A percentile compares a stretch with the other conserved stretches of the same genome.
phyloP scores from a whole-genome alignment of 2,329 filamentous ascomycete species.

The Alternaria brassicicola region DNA sequence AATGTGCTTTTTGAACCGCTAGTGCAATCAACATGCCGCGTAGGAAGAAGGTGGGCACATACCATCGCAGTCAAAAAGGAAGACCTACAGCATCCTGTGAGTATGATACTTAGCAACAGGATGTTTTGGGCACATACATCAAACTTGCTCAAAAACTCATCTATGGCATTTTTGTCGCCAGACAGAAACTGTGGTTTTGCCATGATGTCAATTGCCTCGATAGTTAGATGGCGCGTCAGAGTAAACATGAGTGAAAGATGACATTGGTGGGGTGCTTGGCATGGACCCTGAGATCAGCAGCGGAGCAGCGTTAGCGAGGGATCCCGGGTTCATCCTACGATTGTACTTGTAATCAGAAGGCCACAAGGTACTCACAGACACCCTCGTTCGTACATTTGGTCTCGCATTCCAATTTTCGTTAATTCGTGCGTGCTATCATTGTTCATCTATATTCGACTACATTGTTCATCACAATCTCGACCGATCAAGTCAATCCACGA shows the following conservation, averaged over 20 bases:
- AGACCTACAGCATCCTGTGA: slow-evolving; percentile 65
- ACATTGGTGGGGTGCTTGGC: slow-evolving; percentile 40
- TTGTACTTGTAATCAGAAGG: neutral
- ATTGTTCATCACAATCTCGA: slow-evolving; percentile 28
- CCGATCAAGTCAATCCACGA: slow-evolving; percentile 69
- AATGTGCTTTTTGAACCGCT: neutral
- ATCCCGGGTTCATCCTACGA: neutral
- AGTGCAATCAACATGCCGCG: neutral
- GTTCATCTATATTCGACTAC: slow-evolving; percentile 10
- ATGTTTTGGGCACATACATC: slow-evolving; percentile 69
- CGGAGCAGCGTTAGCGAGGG: slow-evolving; percentile 16
- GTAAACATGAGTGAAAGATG: slow-evolving; percentile 10
- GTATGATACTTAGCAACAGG: slow-evolving; percentile 4
- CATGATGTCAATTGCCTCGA: slow-evolving; percentile 21
- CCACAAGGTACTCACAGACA: neutral
- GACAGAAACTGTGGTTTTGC: slow-evolving; percentile 67
- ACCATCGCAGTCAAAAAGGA: slow-evolving; percentile 98
- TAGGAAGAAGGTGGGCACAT: slow-evolving; percentile 27
- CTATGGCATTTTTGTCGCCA: slow-evolving; percentile 76
- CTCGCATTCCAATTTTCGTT: neutral
- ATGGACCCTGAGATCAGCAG: slow-evolving; percentile 20
- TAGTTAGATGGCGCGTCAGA: slow-evolving; percentile 2
- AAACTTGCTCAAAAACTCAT: slow-evolving; percentile 85
- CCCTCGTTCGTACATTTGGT: neutral
- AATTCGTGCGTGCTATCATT: slow-evolving; percentile 2